Conservation (phyloP, 805 yeast species). For the Metschnikowia gruessii region DNA sequence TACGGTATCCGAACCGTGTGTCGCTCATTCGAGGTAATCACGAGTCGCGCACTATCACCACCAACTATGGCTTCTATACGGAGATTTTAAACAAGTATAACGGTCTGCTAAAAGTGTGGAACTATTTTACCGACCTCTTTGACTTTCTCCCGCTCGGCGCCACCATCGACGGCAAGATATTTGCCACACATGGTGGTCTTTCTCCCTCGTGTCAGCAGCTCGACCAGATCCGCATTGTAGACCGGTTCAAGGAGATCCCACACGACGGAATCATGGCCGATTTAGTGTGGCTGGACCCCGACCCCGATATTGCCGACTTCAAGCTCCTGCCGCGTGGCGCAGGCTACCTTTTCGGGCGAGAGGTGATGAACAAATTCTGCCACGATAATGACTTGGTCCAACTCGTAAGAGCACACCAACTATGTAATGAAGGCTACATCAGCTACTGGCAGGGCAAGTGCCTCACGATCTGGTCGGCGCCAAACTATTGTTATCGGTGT, state of each 20-base stretch:
- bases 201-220: slow-evolving; percentile 93
- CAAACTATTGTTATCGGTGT: slow-evolving; percentile 95
- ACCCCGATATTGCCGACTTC: slow-evolving; percentile 67
- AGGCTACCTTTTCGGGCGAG: slow-evolving; percentile 92
- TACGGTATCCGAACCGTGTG: slow-evolving; percentile 83
- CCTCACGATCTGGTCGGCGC: slow-evolving; percentile 98
- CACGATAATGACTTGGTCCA: slow-evolving; percentile 74
- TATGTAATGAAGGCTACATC: slow-evolving; percentile 95
- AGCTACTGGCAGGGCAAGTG: slow-evolving; percentile 87
- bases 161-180: slow-evolving; percentile 83
- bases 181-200: slow-evolving; percentile 96
- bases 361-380: slow-evolving; percentile 84
- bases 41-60: slow-evolving; percentile 94
- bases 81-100: slow-evolving; percentile 93
- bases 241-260: slow-evolving; percentile 91
- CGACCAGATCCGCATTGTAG: slow-evolving; percentile 87
- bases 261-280: slow-evolving; percentile 99
- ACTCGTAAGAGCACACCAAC: slow-evolving; percentile 90
- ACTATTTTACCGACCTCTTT: slow-evolving; percentile 84
- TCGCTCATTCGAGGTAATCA: slow-evolving; percentile 90
- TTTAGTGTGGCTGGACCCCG: slow-evolving; percentile 98
- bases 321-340: slow-evolving; percentile 95
- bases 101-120: slow-evolving; percentile 70
- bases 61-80: slow-evolving; percentile 93
- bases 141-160: slow-evolving; percentile 67